phyloP scores from a whole-genome alignment of 192 early-diverging fungal species.

The Oehlia diaphana region DNA sequence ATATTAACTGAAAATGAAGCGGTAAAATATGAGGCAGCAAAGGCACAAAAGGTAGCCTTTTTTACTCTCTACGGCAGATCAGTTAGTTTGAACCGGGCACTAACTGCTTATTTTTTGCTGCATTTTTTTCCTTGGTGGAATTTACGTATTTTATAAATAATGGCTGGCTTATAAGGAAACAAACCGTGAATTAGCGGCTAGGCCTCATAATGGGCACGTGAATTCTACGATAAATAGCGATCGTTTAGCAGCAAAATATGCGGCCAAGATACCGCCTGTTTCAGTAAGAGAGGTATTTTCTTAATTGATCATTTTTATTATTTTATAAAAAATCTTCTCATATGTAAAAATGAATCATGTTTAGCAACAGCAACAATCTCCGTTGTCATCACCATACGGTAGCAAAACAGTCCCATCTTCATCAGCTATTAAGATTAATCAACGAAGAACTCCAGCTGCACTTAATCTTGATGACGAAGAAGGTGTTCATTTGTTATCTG shows the following conservation, averaged over 20 bases:
- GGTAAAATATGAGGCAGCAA: slow-evolving; percentile 12
- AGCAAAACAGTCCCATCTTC: slow-evolving; percentile 24
- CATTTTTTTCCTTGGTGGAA: background rate
- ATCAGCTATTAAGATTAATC: slow-evolving; percentile 8
- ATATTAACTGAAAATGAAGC: slow-evolving; percentile 13
- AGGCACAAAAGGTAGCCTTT: slow-evolving; percentile 15
- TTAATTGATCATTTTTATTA: background rate
- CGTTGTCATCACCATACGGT: slow-evolving; percentile 33
- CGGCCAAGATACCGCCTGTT: slow-evolving; percentile 1
- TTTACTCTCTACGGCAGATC: slow-evolving; percentile 7
- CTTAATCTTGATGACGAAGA: slow-evolving; percentile 82
- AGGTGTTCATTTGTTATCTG: slow-evolving; percentile 81
- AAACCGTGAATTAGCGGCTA: slow-evolving; percentile 19
- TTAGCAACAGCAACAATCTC: background rate
- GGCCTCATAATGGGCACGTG: background rate
- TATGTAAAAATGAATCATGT: slow-evolving; percentile 8
- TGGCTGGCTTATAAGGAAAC: background rate
- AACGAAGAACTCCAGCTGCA: slow-evolving; percentile 55
- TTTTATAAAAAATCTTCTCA: background rate
- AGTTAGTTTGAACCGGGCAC: background rate
- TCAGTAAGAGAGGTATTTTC: background rate
- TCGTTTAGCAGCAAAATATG: slow-evolving; percentile 15
- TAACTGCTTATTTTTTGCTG: background rate
- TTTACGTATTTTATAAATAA: background rate
- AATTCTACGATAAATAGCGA: background rate